These are phyloP conservation scores for Cladorrhinum sp. DNA, from an alignment of 2,329 filamentous ascomycete species.

Conservation along the genomic window DNA sequence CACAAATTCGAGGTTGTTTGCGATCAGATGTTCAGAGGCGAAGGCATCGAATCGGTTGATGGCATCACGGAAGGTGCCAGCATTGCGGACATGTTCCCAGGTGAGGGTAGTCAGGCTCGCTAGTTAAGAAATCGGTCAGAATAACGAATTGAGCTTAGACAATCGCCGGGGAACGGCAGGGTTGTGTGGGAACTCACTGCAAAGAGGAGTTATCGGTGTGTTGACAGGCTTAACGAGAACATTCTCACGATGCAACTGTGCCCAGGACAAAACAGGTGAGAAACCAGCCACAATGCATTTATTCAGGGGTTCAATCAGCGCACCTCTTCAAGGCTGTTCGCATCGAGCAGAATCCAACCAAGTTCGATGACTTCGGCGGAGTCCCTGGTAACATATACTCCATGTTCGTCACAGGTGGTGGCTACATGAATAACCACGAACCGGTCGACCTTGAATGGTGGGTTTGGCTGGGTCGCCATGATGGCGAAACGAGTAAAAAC, in stretches of 20 bases:
- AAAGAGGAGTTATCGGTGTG: constrained; percentile 95
- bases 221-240: constrained; percentile 98
- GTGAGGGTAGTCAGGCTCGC: constrained; percentile 96
- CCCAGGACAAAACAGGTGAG: constrained; percentile 21
- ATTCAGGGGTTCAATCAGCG: constrained; percentile 33
- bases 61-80: constrained; percentile 94
- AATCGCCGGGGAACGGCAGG: constrained; percentile 10
- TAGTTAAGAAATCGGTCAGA: constrained; percentile 39
- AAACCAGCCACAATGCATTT: constrained; percentile 8
- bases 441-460: constrained; percentile 77
- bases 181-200: constrained; percentile 69
- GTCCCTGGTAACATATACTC: constrained; percentile 98
- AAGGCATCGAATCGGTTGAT: constrained; percentile 94
- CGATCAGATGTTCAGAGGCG: constrained; percentile 83
- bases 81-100: constrained; percentile 98
- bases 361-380: constrained; percentile 99
- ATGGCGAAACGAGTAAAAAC: constrained; percentile 7
- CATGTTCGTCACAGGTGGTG: constrained; percentile 98
- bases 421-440: constrained; percentile 98
- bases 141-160: constrained; percentile 12
- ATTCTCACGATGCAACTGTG: constrained; percentile 86
- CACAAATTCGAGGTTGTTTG: constrained; percentile 92
- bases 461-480: constrained; percentile 49
- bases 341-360: constrained; percentile 94
- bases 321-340: constrained; percentile 91